phyloP scores from a whole-genome alignment of 108 stramenopile genomes.

The Schizochytrium sp. region DNA sequence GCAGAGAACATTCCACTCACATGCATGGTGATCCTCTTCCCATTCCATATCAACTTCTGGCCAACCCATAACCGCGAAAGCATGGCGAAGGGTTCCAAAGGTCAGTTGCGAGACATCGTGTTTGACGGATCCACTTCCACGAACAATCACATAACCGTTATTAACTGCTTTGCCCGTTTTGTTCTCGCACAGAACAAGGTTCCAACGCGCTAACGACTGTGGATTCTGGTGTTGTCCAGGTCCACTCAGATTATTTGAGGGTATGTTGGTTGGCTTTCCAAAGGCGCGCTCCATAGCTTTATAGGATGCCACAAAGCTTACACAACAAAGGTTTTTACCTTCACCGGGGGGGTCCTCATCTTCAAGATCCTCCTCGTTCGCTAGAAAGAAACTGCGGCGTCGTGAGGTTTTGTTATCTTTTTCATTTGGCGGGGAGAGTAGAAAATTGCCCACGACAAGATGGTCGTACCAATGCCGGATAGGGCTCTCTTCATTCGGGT shows the following conservation, averaged over 20 bases:
- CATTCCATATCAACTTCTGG: not conserved
- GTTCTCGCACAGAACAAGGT: constrained; percentile 2
- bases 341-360: not conserved
- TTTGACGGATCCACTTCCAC: not conserved
- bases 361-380: constrained; percentile 30
- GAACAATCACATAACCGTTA: not conserved
- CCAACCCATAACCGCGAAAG: constrained; percentile 17
- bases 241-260: not conserved
- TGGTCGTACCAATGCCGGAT: constrained; percentile 47
- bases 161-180: not conserved
- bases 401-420: not conserved
- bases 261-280: not conserved
- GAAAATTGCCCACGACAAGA: constrained; percentile 23
- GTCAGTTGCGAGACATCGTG: not conserved
- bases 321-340: not conserved
- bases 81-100: constrained; percentile 4
- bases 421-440: not conserved
- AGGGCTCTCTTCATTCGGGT: constrained; percentile 28
- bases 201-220: constrained; percentile 7
- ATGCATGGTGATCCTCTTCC: not conserved
- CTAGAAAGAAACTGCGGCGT: not conserved
- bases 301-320: constrained; percentile 8
- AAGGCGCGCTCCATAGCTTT: constrained; percentile 18
- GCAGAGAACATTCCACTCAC: constrained; percentile 7
- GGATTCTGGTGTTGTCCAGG: not conserved